Base-by-base conservation (phyloP, 805 yeast species). In the Candida montana region DNA sequence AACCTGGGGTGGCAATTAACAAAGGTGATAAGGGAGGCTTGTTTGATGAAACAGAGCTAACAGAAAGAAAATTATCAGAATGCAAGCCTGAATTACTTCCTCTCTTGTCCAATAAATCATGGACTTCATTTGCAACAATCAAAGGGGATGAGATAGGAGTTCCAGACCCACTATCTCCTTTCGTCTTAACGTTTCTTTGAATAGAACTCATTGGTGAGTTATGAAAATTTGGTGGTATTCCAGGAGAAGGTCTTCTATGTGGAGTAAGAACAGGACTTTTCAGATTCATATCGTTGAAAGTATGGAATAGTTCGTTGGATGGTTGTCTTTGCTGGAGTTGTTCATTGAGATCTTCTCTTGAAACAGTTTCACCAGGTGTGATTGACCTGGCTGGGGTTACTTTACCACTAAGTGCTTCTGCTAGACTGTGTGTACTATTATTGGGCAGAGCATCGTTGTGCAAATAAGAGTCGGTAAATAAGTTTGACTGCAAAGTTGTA, bases 1-100 rank as follows among this genome's bases (percentile, higher is more conserved):
- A 46, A 5, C 80, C 72, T 2, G 83, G 72, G 7, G 23, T 74
- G 1, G 91, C 81, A 2, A 86, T 76, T 33, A 89, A 61, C 17
- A 89, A 63, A 0, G 96, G 96, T 0, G 96, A 87, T 26, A 86
- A 58, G 5, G 95, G 95, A 3, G 83, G 80, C 43, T 78, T 79
- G 3, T 67, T 54, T 12, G 33, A 27, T 2, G 51, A 44, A 31
- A 40, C 29, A 3, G 54, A 39, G 12, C 50, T 37, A 18, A 43
- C 43, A 7, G 57, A 50, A 3, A 62, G 51, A 20, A 53, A 55
- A 37, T 62, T 60, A 18, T 64, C 57, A 15, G 18, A 33, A 31
- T n/a, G 18, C 8, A 16, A 12, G n/a, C 41, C 35, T 8, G 44
- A 41, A 20, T 30, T 30, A 20, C 50, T 45, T 15, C 39, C 39